phyloP scores from a whole-genome alignment of 179 eudicot genomes.

The Heliamphora pulchella region DNA sequence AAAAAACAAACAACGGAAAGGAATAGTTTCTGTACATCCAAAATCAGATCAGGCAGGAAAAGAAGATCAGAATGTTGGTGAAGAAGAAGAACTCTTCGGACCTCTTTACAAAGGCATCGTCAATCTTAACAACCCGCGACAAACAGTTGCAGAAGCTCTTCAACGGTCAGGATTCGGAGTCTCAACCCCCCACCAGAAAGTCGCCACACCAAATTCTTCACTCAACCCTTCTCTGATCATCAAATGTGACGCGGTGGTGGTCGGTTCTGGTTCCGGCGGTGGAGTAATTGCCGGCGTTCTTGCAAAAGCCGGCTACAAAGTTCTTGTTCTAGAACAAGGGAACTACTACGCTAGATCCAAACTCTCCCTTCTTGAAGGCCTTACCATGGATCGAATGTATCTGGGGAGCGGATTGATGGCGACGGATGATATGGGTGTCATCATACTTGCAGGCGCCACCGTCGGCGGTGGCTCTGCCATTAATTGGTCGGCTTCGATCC shows the following conservation, averaged over 20 bases:
- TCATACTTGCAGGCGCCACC: constrained; percentile 57
- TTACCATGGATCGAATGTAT: constrained; percentile 51
- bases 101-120: constrained; percentile 52
- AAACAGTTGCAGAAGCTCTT: constrained; percentile 23
- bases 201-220: neutral
- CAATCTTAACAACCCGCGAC: constrained; percentile 23
- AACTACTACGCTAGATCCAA: constrained; percentile 43
- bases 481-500: constrained; percentile 64
- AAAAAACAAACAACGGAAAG: constrained; percentile 2
- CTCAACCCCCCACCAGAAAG: constrained; percentile 20
- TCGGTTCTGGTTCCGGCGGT: constrained; percentile 74
- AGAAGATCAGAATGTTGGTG: neutral
- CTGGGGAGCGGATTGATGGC: constrained; percentile 46
- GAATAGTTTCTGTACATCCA: neutral
- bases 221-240: constrained; percentile 28
- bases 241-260: constrained; percentile 60
- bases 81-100: constrained; percentile 31
- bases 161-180: constrained; percentile 31
- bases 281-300: constrained; percentile 62
- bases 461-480: constrained; percentile 70
- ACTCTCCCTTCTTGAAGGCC: constrained; percentile 63
- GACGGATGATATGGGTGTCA: constrained; percentile 33
- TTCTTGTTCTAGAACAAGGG: constrained; percentile 62
- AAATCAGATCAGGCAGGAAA: neutral
- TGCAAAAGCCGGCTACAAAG: constrained; percentile 65